Conservation (phyloP, 345 rosid species). For the Dimocarpus longan region DNA sequence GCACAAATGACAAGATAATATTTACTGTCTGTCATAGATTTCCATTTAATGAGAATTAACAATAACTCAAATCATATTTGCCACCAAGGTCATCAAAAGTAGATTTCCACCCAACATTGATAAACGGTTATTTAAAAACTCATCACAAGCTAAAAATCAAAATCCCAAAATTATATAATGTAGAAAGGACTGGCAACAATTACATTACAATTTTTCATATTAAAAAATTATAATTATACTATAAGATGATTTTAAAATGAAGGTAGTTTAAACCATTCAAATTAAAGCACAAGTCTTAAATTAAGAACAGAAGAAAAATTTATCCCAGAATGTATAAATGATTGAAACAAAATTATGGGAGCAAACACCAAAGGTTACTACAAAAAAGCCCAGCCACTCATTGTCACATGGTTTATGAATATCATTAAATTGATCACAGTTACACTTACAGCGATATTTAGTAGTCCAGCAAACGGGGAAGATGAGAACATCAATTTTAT, state of each 20-base stretch:
- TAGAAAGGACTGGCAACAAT: not conserved
- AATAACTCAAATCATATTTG: not conserved
- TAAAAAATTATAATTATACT: not conserved
- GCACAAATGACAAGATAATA: not conserved
- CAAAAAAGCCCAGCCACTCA: not conserved
- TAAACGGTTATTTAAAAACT: not conserved
- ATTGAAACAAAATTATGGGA: not conserved
- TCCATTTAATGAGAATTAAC: not conserved
- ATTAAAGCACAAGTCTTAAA: not conserved
- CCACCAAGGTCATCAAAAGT: not conserved
- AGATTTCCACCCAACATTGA: not conserved
- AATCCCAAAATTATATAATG: not conserved
- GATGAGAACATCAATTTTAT: conserved; percentile 37
- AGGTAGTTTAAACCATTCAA: conserved; percentile 7
- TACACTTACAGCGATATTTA: conserved; percentile 84
- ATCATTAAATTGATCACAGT: conserved; percentile 18
- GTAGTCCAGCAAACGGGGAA: conserved; percentile 64
- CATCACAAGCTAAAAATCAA: not conserved
- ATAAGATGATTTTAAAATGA: not conserved
- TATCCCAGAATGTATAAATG: not conserved
- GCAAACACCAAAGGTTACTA: not conserved
- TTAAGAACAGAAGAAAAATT: not conserved
- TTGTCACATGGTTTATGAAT: not conserved
- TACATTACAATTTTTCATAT: not conserved
- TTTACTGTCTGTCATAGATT: not conserved